These are phyloP conservation scores for Berkeleyomyces rouxiae DNA, from an alignment of 2,329 filamentous ascomycete genomes.

Conservation along the genomic window DNA sequence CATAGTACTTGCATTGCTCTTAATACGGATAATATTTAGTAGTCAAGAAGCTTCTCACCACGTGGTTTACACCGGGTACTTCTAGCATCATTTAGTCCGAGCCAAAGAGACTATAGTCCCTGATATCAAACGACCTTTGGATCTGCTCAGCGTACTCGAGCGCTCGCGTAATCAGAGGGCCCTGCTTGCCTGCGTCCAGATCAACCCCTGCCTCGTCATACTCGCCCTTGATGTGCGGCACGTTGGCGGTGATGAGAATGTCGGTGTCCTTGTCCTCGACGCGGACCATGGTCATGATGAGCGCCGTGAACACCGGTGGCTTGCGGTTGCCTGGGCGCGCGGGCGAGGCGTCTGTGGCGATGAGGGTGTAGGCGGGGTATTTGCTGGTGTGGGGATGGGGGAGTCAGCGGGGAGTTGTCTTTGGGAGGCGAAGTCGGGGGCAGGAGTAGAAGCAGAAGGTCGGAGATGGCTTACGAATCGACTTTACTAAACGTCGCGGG, in stretches of 20 bases:
- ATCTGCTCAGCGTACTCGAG: constrained; percentile 52
- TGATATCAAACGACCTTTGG: constrained; percentile 57
- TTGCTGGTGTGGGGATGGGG: constrained; percentile 19
- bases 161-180: constrained; percentile 49
- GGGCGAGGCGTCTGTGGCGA: constrained; percentile 43
- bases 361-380: constrained; percentile 47
- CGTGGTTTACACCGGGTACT: too few species aligned
- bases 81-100: constrained; percentile 8
- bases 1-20: too few species aligned
- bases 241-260: constrained; percentile 71
- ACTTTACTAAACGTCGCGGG: constrained; percentile 41
- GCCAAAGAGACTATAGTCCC: constrained; percentile 63
- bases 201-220: constrained; percentile 59
- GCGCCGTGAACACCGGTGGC: constrained; percentile 49
- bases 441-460: not conserved
- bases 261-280: constrained; percentile 63
- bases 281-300: constrained; percentile 62
- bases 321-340: constrained; percentile 21
- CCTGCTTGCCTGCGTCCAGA: constrained; percentile 45
- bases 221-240: constrained; percentile 63
- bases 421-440: not conserved
- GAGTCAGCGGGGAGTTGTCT: not conserved
- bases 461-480: constrained; percentile 24
- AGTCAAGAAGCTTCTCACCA: too few species aligned
- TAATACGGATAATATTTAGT: too few species aligned